phyloP scores from a whole-genome alignment of 495 filamentous ascomycete genomes.

The Penicillium salamii region DNA sequence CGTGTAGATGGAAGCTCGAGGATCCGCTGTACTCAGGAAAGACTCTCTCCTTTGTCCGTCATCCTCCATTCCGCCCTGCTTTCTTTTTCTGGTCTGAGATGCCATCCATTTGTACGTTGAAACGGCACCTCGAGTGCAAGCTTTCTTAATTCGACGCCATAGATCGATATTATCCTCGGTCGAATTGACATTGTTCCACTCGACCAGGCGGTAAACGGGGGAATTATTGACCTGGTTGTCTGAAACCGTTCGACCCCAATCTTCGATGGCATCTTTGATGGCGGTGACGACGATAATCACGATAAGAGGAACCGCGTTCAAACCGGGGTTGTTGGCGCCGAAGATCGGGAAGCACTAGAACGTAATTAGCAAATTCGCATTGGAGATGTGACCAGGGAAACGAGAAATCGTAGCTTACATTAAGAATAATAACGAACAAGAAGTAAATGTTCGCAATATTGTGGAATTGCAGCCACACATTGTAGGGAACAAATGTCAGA shows the following conservation, averaged over 20 bases:
- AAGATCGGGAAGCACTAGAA: slow-evolving; percentile 92
- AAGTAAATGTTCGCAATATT: slow-evolving; percentile 99
- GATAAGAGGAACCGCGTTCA: slow-evolving; percentile 89
- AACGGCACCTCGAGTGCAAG: slow-evolving; percentile 63
- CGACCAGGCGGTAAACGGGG: slow-evolving; percentile 81
- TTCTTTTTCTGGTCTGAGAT: slow-evolving; percentile 32
- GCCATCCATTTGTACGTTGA: slow-evolving; percentile 56
- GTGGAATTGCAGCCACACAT: slow-evolving; percentile 95
- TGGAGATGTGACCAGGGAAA: too few relatives aligned
- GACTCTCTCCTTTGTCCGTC: slow-evolving; percentile 58
- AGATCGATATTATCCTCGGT: slow-evolving; percentile 77
- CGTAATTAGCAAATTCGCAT: neutral
- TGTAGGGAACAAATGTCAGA: slow-evolving; percentile 95
- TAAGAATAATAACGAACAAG: slow-evolving; percentile 90
- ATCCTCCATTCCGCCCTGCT: slow-evolving; percentile 28
- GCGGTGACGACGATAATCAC: slow-evolving; percentile 90
- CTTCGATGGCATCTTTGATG: slow-evolving; percentile 96
- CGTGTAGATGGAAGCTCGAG: slow-evolving; percentile 59
- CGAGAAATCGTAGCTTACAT: slow-evolving; percentile 59
- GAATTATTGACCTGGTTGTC: slow-evolving; percentile 97
- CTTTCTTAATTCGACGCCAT: slow-evolving; percentile 94
- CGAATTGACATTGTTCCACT: slow-evolving; percentile 92
- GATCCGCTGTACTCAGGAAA: slow-evolving; percentile 57
- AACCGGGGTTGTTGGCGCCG: slow-evolving; percentile 82
- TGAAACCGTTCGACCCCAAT: slow-evolving; percentile 87